Evolutionary conservation across 208 protist species (phyloP).

Genomic region (Trypanosoma brucei): DNA sequence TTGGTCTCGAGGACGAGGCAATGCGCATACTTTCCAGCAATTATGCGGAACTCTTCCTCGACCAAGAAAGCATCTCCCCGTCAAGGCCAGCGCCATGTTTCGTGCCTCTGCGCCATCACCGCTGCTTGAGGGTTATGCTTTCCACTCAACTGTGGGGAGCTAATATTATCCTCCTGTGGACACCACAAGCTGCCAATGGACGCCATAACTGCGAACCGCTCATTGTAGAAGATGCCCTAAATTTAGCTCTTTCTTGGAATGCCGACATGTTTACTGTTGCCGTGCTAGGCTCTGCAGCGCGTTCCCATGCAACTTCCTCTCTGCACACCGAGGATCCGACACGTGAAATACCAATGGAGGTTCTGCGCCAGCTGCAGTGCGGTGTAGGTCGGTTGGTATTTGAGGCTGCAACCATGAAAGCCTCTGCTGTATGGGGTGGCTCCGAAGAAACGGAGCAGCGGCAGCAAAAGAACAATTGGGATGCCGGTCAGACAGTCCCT

Average conservation of each 20-base stretch:
- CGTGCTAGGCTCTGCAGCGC: conserved; percentile 25
- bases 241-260: conserved; percentile 62
- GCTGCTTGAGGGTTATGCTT: conserved; percentile 42
- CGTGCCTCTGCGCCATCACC: conserved; percentile 30
- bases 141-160: conserved; percentile 67
- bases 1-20: conserved; percentile 46
- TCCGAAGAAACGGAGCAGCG: conserved; percentile 24
- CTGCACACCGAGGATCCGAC: conserved; percentile 9
- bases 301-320: neutral
- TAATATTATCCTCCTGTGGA: conserved; percentile 54
- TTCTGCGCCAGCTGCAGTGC: conserved; percentile 54
- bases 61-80: conserved; percentile 9
- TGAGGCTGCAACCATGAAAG: conserved; percentile 26
- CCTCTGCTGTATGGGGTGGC: conserved; percentile 33
- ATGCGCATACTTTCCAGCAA: conserved; percentile 28
- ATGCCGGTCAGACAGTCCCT: conserved; percentile 22
- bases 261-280: conserved; percentile 79
- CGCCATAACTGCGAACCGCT: neutral
- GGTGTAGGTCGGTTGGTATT: conserved; percentile 42
- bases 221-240: conserved; percentile 61
- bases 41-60: conserved; percentile 44
- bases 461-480: conserved; percentile 1
- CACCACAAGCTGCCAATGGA: conserved; percentile 11
- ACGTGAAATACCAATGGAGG: conserved; percentile 38
- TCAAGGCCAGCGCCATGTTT: conserved; percentile 14